These are phyloP conservation scores for Lactarius hengduanensis DNA, from an alignment of 768 basidiomycete genomes.

Conservation along the genomic window DNA sequence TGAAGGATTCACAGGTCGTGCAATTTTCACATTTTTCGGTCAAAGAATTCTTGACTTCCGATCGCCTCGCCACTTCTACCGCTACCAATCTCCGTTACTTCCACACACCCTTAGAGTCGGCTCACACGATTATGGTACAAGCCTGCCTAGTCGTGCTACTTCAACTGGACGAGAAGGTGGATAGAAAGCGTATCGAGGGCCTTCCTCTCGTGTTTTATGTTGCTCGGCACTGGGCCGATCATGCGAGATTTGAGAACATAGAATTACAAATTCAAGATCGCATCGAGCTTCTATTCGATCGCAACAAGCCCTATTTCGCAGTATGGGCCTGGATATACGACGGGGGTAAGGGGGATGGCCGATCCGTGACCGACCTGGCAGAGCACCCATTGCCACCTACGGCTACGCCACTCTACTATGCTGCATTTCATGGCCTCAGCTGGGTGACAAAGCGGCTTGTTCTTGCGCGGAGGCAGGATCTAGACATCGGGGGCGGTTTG, in stretches of 20 bases:
- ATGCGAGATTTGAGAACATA: background rate
- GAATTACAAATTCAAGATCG: background rate
- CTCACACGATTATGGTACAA: background rate
- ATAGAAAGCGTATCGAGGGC: background rate
- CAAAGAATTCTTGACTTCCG: constrained; percentile 15
- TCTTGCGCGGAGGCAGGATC: background rate
- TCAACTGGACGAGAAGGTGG: background rate
- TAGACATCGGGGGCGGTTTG: background rate
- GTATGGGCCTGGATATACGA: constrained; percentile 3
- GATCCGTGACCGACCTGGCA: no score
- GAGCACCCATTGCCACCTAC: background rate
- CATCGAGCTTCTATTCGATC: background rate
- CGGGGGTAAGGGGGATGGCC: no score
- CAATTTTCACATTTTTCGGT: constrained; percentile 11
- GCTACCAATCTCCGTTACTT: background rate
- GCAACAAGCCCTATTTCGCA: background rate
- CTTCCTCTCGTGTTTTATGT: background rate
- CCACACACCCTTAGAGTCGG: background rate
- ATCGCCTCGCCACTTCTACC: background rate
- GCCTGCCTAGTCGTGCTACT: background rate
- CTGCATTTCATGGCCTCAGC: background rate
- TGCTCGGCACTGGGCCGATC: background rate
- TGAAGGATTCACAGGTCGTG: background rate
- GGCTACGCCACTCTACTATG: background rate
- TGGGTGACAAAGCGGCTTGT: background rate